phyloP scores from a whole-genome alignment of 2,329 filamentous ascomycete species.

The Metarhizium anisopliae region DNA sequence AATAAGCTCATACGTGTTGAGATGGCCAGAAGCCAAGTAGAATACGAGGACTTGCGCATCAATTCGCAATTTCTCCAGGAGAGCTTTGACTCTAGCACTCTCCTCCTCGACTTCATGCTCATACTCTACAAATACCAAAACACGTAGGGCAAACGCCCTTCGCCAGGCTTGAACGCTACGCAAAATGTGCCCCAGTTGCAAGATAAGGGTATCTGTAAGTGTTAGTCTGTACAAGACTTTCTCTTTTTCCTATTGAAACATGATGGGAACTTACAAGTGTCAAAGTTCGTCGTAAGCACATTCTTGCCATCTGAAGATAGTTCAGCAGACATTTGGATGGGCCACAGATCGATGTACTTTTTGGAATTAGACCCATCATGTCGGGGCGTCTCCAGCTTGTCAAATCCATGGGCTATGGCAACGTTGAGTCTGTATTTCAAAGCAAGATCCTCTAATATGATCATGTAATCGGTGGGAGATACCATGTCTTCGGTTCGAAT shows the following conservation, averaged over 20 bases:
- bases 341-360: conserved; percentile 81
- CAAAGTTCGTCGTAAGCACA: conserved; percentile 79
- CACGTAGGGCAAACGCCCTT: conserved; percentile 60
- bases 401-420: conserved; percentile 74
- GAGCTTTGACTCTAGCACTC: conserved; percentile 56
- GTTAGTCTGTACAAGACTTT: not conserved
- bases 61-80: conserved; percentile 75
- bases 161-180: conserved; percentile 77
- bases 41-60: conserved; percentile 72
- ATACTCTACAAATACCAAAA: conserved; percentile 84
- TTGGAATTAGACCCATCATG: conserved; percentile 51
- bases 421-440: conserved; percentile 75
- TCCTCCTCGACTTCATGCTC: conserved; percentile 78
- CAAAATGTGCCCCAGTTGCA: conserved; percentile 78
- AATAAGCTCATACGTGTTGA: conserved; percentile 68
- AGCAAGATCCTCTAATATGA: conserved; percentile 73
- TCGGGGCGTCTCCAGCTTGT: conserved; percentile 63
- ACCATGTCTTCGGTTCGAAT: conserved; percentile 62
- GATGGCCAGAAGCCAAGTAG: conserved; percentile 65
- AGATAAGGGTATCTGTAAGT: conserved; percentile 58
- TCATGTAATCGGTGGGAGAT: conserved; percentile 66
- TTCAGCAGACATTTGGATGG: conserved; percentile 87
- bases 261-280: conserved; percentile 57
- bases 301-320: conserved; percentile 58
- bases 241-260: not conserved